Base-by-base conservation (phyloP, 805 yeast genomes). In the Clavispora carvajalis region DNA sequence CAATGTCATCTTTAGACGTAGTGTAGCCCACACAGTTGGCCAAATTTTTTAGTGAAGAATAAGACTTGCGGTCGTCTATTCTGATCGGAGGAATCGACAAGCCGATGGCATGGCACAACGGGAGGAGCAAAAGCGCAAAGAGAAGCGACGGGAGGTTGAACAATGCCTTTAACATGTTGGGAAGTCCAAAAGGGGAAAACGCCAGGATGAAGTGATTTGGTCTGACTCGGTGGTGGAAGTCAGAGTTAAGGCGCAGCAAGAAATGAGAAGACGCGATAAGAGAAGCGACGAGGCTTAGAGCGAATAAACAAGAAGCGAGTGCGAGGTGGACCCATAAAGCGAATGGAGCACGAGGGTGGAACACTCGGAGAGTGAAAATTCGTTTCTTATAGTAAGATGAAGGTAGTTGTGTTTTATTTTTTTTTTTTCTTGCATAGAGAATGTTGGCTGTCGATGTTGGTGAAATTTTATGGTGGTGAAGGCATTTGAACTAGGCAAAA, bases 1-100 rank as follows among this genome's bases (percentile, higher is more conserved):
- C 50, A 22, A 68, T 57, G 39, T 69, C 74, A 47, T 68, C 62
- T 29, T 58, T 52, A 22, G 57, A 57, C 7, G 71, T 63, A 10
- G 53, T 48, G 47, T 69, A 69, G 28, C 60, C 57, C 11, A 69
- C 41, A 51, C 74, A 69, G 44, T 67, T 59, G 33, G 48, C 41
- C 28, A 67, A 49, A 48, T 65, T 57, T 25, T 53, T 37, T 22
- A 54, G 37, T 23, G 65, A 53, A n/a, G 69, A 58, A 41, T 57
- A 53, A 24, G 54, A 54, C 29, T 44, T 44, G n/a, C 40, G 37
- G 41, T 64, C 65, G 3, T 68, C 70, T 2, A 48, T 52, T 26
- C 51, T 52, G 7, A 59, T 48, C 2, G 74, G 71, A 1, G 62
- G 63, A 17, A 69, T 54, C 8, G 52, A 42, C 48, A 68, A 41